A percentile compares a stretch with the other conserved stretches of the same genome.
Conservation (phyloP, 2,329 filamentous ascomycete species). For the Hortaea sp. region DNA sequence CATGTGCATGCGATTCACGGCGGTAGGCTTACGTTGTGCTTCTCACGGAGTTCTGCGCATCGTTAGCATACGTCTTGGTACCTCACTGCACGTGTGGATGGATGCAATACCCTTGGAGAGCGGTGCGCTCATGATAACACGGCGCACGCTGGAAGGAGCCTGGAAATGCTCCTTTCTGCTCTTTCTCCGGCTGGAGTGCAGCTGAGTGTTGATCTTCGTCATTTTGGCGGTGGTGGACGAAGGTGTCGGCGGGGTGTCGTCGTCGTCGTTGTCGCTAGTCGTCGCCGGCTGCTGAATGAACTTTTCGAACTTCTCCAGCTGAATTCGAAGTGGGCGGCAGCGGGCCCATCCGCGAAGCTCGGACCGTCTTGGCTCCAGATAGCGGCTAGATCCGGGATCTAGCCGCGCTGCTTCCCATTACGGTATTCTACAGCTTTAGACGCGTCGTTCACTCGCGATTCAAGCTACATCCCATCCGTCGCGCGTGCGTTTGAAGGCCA, state of each 20-base stretch:
- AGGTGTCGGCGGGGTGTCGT: conserved; percentile 9
- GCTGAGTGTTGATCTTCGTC: conserved; percentile 58
- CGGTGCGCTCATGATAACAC: conserved; percentile 93
- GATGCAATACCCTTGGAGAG: conserved; percentile 60
- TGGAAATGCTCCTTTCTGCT: conserved; percentile 97
- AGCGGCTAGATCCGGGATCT: no score
- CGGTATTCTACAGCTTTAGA: no score
- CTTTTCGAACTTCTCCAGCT: neutral
- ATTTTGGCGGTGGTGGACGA: conserved; percentile 43
- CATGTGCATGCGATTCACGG: conserved; percentile 8
- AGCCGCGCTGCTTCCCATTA: no score
- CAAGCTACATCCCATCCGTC: no score
- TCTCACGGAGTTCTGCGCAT: conserved; percentile 67
- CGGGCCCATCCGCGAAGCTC: neutral
- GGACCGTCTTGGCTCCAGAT: conserved; percentile 1
- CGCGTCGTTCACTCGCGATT: no score
- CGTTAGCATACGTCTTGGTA: conserved; percentile 15
- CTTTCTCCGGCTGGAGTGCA: conserved; percentile 89
- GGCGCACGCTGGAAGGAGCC: conserved; percentile 87
- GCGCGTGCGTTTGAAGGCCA: no score
- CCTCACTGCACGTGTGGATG: neutral
- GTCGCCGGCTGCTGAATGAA: neutral
- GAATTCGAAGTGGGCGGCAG: conserved; percentile 1
- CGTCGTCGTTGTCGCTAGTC: conserved; percentile 13
- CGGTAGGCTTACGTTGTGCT: conserved; percentile 71